These are phyloP conservation scores for Hansenula anomala DNA, from an alignment of 1,139 yeast genomes.

Conservation along the genomic window DNA sequence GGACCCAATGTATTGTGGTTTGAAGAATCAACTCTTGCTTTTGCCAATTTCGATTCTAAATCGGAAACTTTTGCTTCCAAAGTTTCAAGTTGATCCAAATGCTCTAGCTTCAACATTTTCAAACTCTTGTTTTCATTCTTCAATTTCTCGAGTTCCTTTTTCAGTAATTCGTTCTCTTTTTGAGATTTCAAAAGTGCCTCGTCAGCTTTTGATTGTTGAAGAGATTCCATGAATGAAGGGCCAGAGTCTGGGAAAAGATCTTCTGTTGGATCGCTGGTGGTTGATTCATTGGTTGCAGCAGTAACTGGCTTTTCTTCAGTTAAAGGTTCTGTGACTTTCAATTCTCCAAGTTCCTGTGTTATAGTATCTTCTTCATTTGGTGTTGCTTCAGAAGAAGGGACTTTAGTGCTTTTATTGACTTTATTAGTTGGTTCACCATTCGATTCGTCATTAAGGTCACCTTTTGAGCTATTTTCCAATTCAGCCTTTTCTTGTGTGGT, in stretches of 20 bases:
- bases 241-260: constrained; percentile 15
- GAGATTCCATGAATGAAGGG: constrained; percentile 25
- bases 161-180: constrained; percentile 24
- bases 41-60: constrained; percentile 16
- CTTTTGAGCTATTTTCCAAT: constrained; percentile 2
- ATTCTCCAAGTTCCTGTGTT: not conserved
- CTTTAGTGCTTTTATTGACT: no score
- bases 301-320: constrained; percentile 1
- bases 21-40: constrained; percentile 15
- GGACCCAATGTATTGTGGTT: constrained; percentile 3
- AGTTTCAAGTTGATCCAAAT: constrained; percentile 37
- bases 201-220: constrained; percentile 24
- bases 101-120: constrained; percentile 43
- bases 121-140: constrained; percentile 29
- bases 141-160: constrained; percentile 18
- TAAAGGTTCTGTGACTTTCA: not conserved
- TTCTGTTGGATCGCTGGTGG: constrained; percentile 4
- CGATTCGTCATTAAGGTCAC: no score
- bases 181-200: constrained; percentile 23
- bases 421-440: no score
- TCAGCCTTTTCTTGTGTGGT: constrained; percentile 1
- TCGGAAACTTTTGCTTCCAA: constrained; percentile 16
- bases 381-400: no score
- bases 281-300: not conserved
- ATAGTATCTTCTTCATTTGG: not conserved